Conservation (phyloP, 1,284 basidiomycete species). For the Athelia psychrophila region DNA sequence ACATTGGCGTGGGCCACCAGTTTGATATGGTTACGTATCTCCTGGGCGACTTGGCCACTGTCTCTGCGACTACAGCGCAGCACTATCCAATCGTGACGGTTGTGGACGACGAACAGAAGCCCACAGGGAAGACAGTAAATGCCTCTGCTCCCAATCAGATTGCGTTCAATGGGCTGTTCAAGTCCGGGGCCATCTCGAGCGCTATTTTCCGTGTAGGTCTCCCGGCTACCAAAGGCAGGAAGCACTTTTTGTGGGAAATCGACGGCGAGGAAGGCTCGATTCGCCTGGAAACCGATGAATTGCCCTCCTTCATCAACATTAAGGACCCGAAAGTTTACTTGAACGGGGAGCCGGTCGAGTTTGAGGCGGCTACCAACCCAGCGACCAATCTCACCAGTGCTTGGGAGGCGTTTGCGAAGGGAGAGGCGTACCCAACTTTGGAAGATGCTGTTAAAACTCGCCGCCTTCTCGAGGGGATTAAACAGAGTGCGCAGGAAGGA, state of each 20-base stretch:
- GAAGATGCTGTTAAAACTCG: constrained; percentile 31
- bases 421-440: constrained; percentile 23
- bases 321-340: constrained; percentile 21
- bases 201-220: constrained; percentile 26
- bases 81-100: constrained; percentile 24
- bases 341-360: constrained; percentile 24
- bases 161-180: constrained; percentile 23
- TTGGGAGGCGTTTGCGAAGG: constrained; percentile 26
- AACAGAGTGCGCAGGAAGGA: constrained; percentile 26
- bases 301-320: constrained; percentile 14
- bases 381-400: constrained; percentile 11
- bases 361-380: constrained; percentile 7
- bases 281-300: constrained; percentile 20
- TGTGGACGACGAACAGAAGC: constrained; percentile 20
- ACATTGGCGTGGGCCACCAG: neutral
- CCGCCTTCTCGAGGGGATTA: constrained; percentile 26
- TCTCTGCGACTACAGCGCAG: constrained; percentile 22
- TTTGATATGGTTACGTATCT: neutral
- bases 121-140: constrained; percentile 20
- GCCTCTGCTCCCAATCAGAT: constrained; percentile 23
- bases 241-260: constrained; percentile 29
- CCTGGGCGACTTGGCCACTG: constrained; percentile 28
- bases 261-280: constrained; percentile 34
- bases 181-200: constrained; percentile 24
- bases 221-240: constrained; percentile 16